A percentile compares a stretch with the other conserved stretches of the same genome.
Conservation (phyloP, 805 yeast species). For the Scheffersomyces stipitis region DNA sequence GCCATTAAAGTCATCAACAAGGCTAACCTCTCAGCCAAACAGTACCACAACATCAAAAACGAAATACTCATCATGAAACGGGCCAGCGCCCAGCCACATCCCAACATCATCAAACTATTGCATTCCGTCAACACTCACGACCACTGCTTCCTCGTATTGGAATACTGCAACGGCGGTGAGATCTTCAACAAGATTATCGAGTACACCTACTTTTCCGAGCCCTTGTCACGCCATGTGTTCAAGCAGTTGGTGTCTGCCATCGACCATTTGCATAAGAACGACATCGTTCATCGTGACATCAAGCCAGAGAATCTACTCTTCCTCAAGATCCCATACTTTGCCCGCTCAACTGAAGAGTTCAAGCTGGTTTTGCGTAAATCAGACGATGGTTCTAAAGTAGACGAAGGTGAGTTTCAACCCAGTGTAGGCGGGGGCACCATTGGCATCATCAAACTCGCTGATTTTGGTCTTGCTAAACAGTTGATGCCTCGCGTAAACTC, state of each 20-base stretch:
- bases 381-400: conserved; percentile 59
- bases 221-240: conserved; percentile 69
- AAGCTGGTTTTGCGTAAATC: conserved; percentile 40
- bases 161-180: conserved; percentile 76
- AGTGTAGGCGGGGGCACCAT: conserved; percentile 63
- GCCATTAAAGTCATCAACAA: conserved; percentile 81
- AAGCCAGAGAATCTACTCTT: conserved; percentile 79
- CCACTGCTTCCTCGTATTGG: conserved; percentile 64
- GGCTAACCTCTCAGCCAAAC: conserved; percentile 49
- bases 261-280: conserved; percentile 64
- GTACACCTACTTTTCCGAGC: conserved; percentile 73
- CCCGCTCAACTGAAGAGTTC: conserved; percentile 35
- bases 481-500: background rate
- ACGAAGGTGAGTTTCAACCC: conserved; percentile 57
- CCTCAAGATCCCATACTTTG: conserved; percentile 49
- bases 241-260: conserved; percentile 70
- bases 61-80: conserved; percentile 75
- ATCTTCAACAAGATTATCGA: conserved; percentile 77
- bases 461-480: conserved; percentile 67
- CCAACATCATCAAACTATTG: conserved; percentile 57
- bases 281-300: conserved; percentile 76
- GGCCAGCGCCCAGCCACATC: conserved; percentile 43
- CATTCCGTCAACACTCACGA: conserved; percentile 51
- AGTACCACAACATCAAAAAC: conserved; percentile 58
- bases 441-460: conserved; percentile 65